phyloP scores from a whole-genome alignment of 768 basidiomycete species.

The Pulveroboletus frians region DNA sequence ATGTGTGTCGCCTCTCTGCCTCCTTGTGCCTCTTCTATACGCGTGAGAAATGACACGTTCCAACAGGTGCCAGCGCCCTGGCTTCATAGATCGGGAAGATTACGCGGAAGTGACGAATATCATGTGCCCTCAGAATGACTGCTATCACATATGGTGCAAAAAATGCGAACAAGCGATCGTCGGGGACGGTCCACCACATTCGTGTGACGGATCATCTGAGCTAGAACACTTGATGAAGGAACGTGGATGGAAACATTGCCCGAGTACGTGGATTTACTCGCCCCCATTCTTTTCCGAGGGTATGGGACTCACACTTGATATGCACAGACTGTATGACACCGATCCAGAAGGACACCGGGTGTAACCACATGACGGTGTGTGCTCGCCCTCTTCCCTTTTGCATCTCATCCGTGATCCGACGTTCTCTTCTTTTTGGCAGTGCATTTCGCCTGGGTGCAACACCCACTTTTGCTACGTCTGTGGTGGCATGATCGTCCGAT shows the following conservation, averaged over 20 bases:
- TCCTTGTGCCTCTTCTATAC: not conserved
- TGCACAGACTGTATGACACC: constrained; percentile 43
- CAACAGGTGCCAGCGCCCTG: constrained; percentile 43
- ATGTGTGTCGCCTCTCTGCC: constrained; percentile 32
- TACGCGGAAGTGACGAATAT: constrained; percentile 37
- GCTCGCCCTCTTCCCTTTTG: not conserved
- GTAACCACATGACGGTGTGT: constrained; percentile 54
- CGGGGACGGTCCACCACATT: constrained; percentile 40
- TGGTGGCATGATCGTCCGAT: constrained; percentile 42
- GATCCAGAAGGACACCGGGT: constrained; percentile 47
- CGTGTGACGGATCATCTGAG: constrained; percentile 56
- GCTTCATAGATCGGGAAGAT: constrained; percentile 48
- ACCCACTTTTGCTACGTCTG: constrained; percentile 55
- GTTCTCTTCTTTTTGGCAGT: constrained; percentile 30
- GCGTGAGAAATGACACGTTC: not conserved
- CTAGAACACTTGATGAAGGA: constrained; percentile 46
- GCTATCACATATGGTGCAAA: constrained; percentile 57
- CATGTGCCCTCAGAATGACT: constrained; percentile 45
- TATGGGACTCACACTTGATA: not conserved
- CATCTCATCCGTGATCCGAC: not conserved
- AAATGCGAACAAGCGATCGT: constrained; percentile 42
- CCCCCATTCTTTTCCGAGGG: not conserved
- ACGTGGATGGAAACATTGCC: constrained; percentile 63
- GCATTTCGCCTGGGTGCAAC: constrained; percentile 54
- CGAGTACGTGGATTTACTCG: constrained; percentile 35